A percentile compares a stretch with the other conserved stretches of the same genome.
Conservation (phyloP, 2,329 filamentous ascomycete genomes). For the Sporothrix brasiliensis region DNA sequence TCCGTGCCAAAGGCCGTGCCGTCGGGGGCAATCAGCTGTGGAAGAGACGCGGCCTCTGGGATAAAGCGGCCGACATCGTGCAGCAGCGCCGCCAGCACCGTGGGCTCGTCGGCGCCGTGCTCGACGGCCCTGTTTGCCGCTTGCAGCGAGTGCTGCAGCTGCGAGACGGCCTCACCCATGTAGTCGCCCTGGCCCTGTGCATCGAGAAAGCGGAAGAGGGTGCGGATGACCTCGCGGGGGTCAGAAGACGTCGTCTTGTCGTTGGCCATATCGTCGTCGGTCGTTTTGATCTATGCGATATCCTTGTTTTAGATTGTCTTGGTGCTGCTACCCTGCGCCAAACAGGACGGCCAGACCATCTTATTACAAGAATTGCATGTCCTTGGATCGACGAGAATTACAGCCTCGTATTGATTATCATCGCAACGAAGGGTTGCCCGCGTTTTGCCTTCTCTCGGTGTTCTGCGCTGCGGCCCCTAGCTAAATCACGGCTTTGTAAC, state of each 20-base stretch:
- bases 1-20: slow-evolving; percentile 22
- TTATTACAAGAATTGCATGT: no score
- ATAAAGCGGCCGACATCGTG: slow-evolving; percentile 30
- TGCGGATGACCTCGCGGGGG: neutral
- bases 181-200: slow-evolving; percentile 27
- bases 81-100: slow-evolving; percentile 24
- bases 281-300: neutral
- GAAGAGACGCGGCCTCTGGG: slow-evolving; percentile 17
- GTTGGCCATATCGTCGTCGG: neutral
- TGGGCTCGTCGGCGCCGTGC: slow-evolving; percentile 17
- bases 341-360: no score
- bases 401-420: no score
- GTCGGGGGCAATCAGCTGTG: slow-evolving; percentile 16
- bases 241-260: no score
- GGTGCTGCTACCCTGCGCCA: no score
- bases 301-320: no score
- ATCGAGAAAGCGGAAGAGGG: slow-evolving; percentile 19
- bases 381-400: no score
- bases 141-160: slow-evolving; percentile 27
- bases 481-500: neutral
- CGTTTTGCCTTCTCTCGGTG: neutral
- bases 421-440: neutral
- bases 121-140: slow-evolving; percentile 20
- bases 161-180: slow-evolving; percentile 29
- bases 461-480: neutral